A percentile compares a stretch with the other conserved stretches of the same genome.
phyloP scores from a whole-genome alignment of 148 eudicot species.

The Limonium bicolor region DNA sequence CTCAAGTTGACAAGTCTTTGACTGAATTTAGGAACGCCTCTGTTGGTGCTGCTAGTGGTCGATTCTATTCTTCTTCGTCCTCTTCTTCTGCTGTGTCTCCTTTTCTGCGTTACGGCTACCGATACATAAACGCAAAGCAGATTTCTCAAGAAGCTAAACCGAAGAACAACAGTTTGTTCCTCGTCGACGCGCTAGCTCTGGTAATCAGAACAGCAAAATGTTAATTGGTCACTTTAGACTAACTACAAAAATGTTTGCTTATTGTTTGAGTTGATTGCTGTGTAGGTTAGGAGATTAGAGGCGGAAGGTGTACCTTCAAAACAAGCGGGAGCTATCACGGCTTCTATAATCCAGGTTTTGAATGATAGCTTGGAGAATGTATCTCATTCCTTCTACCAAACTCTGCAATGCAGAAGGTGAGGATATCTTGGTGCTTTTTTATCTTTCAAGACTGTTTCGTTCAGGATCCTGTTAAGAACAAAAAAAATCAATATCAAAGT shows the following conservation, averaged over 20 bases:
- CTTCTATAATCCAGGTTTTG: constrained; percentile 54
- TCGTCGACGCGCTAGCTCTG: constrained; percentile 80
- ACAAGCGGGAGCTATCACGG: constrained; percentile 76
- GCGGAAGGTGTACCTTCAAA: constrained; percentile 64
- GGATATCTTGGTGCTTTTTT: too few species aligned
- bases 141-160: constrained; percentile 42
- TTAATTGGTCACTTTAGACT: too few species aligned
- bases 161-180: constrained; percentile 44
- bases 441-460: too few species aligned
- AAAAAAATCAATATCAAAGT: too few species aligned
- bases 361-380: constrained; percentile 68
- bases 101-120: too few species aligned
- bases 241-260: not conserved
- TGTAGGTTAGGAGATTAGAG: constrained; percentile 67
- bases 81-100: too few species aligned
- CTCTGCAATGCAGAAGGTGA: constrained; percentile 57
- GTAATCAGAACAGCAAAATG: too few species aligned
- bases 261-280: too few species aligned
- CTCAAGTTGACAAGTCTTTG: too few species aligned
- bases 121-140: constrained; percentile 9
- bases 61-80: too few species aligned
- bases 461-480: too few species aligned
- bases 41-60: constrained; percentile 1
- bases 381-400: constrained; percentile 48
- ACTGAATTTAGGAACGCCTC: constrained; percentile 1